Evolutionary conservation across 2,329 filamentous ascomycete species (phyloP), one percentile per base, ranked within the genome.

Genomic region (Hypomyces perniciosus): DNA sequence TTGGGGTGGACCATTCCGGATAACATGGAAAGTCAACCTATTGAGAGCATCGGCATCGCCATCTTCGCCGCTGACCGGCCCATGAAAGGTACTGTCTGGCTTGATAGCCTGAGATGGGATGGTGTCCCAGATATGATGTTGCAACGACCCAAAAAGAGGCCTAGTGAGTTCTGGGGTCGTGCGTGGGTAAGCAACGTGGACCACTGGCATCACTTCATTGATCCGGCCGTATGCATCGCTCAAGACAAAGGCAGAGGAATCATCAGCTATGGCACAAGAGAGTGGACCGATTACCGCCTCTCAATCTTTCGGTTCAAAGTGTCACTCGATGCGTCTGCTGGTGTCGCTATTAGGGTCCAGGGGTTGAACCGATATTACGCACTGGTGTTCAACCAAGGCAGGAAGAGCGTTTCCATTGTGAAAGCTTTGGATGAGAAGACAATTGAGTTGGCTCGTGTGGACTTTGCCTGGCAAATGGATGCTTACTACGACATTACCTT

Each of bases 321-420:
- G 4, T 61, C 61, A 12, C 38, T 64, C 4, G 64, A 61, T 4
- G 46, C 44, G 3, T 56, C 56, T 1, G 54, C 48, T 1, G 65
- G 65, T n/a, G 46, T 64, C 2, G 62, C 59, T 1, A 50, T 61
- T 6, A 45, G 65, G 3, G 61, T 64, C 2, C 57, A 59, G 43
- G 65, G 65, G 1, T 46, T 68, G 29, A 65, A 63, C 39, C 48
- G 65, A 13, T 68, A 62, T 34, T 66, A 67, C 37, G 62, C 59
- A 0, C 34, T 64, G 1, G 10, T 61, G 4, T 60, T 68, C 33
- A 29, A 34, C 7, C 41, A 38, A 1, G 52, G 38, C 2, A 54
- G 45, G 12, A 46, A 46, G 27, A 50, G 49, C 4, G 31, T 66
- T 0, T 43, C 41, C 10, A 10, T 55, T 8, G 31, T 55, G 8